Base-by-base conservation (phyloP, 192 early-diverging fungal genomes). In the Gaertneriomyces sp. region DNA sequence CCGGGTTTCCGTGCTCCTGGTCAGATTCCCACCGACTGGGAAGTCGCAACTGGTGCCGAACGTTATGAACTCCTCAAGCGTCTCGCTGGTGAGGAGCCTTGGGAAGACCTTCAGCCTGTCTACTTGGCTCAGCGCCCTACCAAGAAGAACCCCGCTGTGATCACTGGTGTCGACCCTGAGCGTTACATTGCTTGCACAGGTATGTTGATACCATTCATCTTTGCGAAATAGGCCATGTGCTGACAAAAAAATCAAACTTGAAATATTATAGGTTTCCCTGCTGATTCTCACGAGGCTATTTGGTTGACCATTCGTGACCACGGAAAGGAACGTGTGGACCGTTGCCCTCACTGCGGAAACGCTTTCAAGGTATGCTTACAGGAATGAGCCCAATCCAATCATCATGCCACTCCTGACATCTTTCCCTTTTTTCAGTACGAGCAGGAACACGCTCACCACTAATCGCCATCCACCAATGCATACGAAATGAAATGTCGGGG, bases 151-250 rank as follows among this genome's bases (percentile, higher is more conserved):
- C 96, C 95, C 63, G 88, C 94, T 63, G 80, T 96, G 63, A 88
- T 99, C 56, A 74, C 79, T 54, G 93, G 92, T 40, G 76, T 81
- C 49, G 91, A 95, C 71, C 82, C 82, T 52, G 82, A 87, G 71
- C 88, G 90, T 51, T 89, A 91, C 68, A 85, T 97, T 63, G 96
- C 92, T 39, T 99, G 96, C 88, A 88, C 90, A 73, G 93, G 93
- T 94, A 81, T 43, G 79, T 78, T 10, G 49, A 49, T 10, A 58
- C 12, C 39, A 16, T 54, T 52, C n/a, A 8, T 58, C 11, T 44
- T 44, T 7, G 33, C 54, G 12, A 6, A 6, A 50, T 57, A 57
- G 1, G 20, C 20, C 14, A 19, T 57, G 0, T 20, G 2, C n/a
- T 57, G 12, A 12, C 14, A 0, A 16, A 16, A 49, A 56, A 12